These are phyloP conservation scores for Paramecium pentaurelia DNA, from an alignment of 73 alveolate species.

Conservation along the genomic window DNA sequence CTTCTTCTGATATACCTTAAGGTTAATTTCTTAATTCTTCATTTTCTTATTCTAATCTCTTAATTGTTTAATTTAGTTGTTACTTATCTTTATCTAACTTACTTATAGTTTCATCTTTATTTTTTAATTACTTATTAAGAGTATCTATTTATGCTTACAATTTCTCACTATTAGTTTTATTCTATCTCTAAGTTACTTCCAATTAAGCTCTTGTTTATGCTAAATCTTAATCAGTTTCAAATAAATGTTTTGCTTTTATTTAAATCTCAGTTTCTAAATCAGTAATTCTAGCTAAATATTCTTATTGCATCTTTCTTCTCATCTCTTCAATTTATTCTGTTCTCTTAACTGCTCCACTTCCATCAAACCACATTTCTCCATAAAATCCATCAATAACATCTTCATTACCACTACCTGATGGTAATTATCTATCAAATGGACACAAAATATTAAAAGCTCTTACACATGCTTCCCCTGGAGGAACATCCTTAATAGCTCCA, in stretches of 20 bases:
- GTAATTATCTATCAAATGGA: constrained; percentile 62
- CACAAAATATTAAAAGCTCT: constrained; percentile 62
- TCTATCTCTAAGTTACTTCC: constrained; percentile 5
- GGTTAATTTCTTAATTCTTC: constrained; percentile 21
- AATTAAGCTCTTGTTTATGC: background rate
- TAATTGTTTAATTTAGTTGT: background rate
- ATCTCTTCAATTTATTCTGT: constrained; percentile 20
- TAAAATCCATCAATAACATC: constrained; percentile 52
- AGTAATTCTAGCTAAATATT: background rate
- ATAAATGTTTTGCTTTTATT: constrained; percentile 2
- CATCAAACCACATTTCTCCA: constrained; percentile 60
- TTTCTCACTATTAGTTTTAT: background rate
- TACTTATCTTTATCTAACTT: constrained; percentile 22
- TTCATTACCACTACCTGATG: constrained; percentile 38
- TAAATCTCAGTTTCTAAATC: constrained; percentile 23
- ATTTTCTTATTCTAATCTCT: background rate
- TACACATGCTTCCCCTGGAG: constrained; percentile 78
- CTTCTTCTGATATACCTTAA: constrained; percentile 41
- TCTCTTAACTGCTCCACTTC: constrained; percentile 10
- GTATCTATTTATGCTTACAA: background rate
- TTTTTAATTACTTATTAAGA: constrained; percentile 25
- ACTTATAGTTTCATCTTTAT: constrained; percentile 42
- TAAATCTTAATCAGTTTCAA: constrained; percentile 34
- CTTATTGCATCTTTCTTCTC: constrained; percentile 37
- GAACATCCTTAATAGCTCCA: constrained; percentile 57